Evolutionary conservation across 2,329 filamentous ascomycete species (phyloP), one percentile per base, ranked within the genome.

Genomic region (Septoria petroselini): DNA sequence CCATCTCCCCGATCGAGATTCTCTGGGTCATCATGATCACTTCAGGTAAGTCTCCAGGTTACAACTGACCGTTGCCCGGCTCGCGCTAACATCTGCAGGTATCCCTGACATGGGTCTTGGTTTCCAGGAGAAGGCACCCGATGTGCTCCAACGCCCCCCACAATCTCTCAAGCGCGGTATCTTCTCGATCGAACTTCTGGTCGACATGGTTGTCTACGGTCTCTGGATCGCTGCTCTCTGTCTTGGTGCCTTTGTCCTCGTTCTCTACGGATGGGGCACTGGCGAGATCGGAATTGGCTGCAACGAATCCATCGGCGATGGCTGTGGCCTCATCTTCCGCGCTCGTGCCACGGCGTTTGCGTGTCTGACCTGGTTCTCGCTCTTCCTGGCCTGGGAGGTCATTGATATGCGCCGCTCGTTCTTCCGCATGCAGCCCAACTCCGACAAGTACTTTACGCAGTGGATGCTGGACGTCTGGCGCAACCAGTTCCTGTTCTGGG

Each of bases 21-120:
- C 79, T 95, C 52, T 95, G 58, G 89, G 88, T 95, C 68, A 95
- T 95, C 70, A 91, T 95, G 86, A 80, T 93, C 48, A 95, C 90
- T 0, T 91, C 87, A 33, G 87, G 85, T 5, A 42, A 42, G 25
- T 42, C 31, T 17, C 15, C 12, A 34, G 4, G 4, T n/a, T 34
- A 1, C 5, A n/a, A 25, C 7, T 14, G 17, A n/a, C 11, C 19
- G 18, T 14, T 14, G 39, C n/a, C n/a, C n/a, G 11, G 14, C 8
- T 21, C 19, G 18, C 25, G 27, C 40, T 42, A 42, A 42, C 40
- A 19, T 7, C 11, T 19, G 40, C 40, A 42, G 40, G 43, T 30
- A 82, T 93, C 68, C 89, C 89, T 1, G 90, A 91, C 51, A 93
- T 95, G 73, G 90, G 89, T 35, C 80, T 95, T 1, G 88, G 89